These are phyloP conservation scores for Yarrowia porcina DNA, from an alignment of 805 yeast genomes.

Conservation along the genomic window DNA sequence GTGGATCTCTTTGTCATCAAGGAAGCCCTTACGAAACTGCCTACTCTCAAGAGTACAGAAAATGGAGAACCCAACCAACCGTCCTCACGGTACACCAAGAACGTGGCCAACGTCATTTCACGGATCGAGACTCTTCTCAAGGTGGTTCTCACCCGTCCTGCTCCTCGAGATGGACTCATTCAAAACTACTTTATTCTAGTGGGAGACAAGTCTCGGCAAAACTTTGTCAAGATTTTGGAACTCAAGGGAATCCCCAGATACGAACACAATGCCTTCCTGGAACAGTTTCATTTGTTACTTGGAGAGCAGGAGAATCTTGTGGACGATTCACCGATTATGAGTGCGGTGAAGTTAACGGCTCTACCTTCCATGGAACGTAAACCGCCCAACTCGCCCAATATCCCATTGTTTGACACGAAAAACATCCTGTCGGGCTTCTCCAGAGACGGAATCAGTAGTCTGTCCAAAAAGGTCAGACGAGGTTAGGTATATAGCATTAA, in stretches of 20 bases:
- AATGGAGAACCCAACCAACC: constrained; percentile 26
- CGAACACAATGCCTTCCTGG: constrained; percentile 42
- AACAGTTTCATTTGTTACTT: constrained; percentile 42
- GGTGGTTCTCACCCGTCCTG: constrained; percentile 57
- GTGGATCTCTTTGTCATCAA: constrained; percentile 69
- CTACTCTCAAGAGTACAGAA: constrained; percentile 30
- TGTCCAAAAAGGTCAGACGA: constrained; percentile 16
- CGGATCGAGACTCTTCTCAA: constrained; percentile 63
- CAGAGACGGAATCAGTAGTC: constrained; percentile 1
- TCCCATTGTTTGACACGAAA: constrained; percentile 16
- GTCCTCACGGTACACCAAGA: constrained; percentile 27
- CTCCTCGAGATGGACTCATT: constrained; percentile 65
- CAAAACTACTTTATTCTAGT: constrained; percentile 63
- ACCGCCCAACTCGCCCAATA: constrained; percentile 15
- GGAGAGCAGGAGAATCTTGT: constrained; percentile 39
- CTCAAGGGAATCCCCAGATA: constrained; percentile 54
- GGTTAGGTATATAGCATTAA: constrained; percentile 20
- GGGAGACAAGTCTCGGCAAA: constrained; percentile 59
- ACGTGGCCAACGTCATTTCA: constrained; percentile 39
- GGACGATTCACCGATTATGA: constrained; percentile 35
- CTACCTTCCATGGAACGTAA: background rate
- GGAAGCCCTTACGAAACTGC: constrained; percentile 43
- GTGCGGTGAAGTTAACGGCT: constrained; percentile 11
- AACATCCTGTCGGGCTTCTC: constrained; percentile 17
- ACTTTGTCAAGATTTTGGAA: constrained; percentile 62